Evolutionary conservation across 768 basidiomycete species (phyloP), one percentile per base, ranked within the genome.

Genomic region (Podaxis sp.): DNA sequence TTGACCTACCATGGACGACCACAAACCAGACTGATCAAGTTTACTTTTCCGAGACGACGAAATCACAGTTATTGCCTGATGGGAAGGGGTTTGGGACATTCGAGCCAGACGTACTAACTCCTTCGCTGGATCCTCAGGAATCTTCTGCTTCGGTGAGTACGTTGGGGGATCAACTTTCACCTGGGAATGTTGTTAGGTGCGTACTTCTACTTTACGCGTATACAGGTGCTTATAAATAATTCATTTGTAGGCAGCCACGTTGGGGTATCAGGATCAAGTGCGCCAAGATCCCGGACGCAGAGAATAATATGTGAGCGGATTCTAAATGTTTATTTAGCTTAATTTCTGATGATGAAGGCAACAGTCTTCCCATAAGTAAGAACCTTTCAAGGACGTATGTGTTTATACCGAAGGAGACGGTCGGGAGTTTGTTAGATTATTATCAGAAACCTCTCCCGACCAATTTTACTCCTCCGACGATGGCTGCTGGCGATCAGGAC

Each of bases 231-330:
- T 32, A 32, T 32, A 32, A 7, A 1, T 9, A 32, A 10, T 50
- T 5, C 18, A 36, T 23, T 9, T 56, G 21, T 21, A 35, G 76
- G 52, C 74, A 73, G 61, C 74, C 77, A 14, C 67, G 72, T 58
- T 78, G 78, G 78, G 78, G 78, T 0, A 70, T 76, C 18, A 68
- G 77, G 18, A 74, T 73, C 4, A 71, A 70, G 37, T 79, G 77
- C 61, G 59, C 64, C 14, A 73, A 71, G 42, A 64, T 77, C 14
- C 67, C 74, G 5, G 65, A 74, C 44, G 62, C 66, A 1, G 40
- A 64, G 3, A 59, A 58, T 3, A 73, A 75, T 46, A 67, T 77
- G 77, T 76, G 59, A 36, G 73, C 63, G 23, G 32, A 9, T 9
- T 0, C 7, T 9, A 9, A 32, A 32, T 6, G 2, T 9, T 9